phyloP scores from a whole-genome alignment of 2,329 filamentous ascomycete genomes.

The Monilinia fructicola region DNA sequence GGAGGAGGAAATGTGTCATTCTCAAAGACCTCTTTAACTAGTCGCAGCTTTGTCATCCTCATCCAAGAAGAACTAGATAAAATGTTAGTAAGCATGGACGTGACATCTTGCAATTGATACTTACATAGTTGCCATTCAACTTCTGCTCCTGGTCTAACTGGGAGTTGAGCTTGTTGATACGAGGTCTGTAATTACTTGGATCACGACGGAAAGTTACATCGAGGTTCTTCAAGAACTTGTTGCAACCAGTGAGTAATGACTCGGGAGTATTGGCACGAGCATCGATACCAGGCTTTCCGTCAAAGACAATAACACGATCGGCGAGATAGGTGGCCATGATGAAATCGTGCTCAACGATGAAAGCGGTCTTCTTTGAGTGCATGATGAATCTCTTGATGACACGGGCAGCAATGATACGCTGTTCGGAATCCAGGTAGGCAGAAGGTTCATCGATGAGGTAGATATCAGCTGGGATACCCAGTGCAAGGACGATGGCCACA shows the following conservation, averaged over 20 bases:
- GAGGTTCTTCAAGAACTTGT: constrained; percentile 92
- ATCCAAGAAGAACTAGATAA: constrained; percentile 86
- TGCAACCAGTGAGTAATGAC: constrained; percentile 88
- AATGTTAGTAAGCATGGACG: constrained; percentile 25
- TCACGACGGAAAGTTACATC: constrained; percentile 99
- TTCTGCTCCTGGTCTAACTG: constrained; percentile 99
- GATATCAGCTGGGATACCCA: constrained; percentile 93
- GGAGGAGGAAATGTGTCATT: constrained; percentile 43
- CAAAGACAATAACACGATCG: constrained; percentile 97
- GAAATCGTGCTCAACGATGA: constrained; percentile 99
- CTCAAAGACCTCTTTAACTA: constrained; percentile 62
- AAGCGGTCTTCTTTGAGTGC: constrained; percentile 99
- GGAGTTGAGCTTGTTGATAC: constrained; percentile 96
- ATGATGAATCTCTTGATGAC: constrained; percentile 99
- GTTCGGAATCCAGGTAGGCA: constrained; percentile 96
- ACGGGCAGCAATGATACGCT: constrained; percentile 94
- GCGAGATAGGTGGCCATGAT: constrained; percentile 82
- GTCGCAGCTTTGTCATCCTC: constrained; percentile 55
- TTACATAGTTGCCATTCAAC: constrained; percentile 82
- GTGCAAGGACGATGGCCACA: constrained; percentile 95
- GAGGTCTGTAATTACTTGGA: constrained; percentile 90
- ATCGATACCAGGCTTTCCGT: constrained; percentile 86
- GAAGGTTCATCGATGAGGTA: constrained; percentile 98
- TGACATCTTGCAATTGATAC: constrained; percentile 41
- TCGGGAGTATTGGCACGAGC: constrained; percentile 87